Conservation (phyloP, 495 filamentous ascomycete species). For the Podospora bellae-mahoneyi region DNA sequence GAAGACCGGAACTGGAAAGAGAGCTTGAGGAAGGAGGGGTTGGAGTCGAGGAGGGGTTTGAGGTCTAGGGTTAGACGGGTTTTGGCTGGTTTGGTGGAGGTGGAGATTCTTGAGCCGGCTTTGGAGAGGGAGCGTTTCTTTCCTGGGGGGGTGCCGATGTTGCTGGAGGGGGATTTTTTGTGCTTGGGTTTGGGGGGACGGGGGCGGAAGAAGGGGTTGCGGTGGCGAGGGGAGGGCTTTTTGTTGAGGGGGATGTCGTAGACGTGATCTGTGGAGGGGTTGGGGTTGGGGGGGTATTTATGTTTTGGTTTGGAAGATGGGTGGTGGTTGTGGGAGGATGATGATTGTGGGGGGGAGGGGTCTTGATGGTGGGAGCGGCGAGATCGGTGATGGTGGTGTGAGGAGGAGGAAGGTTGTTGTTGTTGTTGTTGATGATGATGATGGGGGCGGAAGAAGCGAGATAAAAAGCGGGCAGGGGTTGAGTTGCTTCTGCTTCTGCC, state of each 20-base stretch:
- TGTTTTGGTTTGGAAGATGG: background rate
- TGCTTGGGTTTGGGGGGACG: background rate
- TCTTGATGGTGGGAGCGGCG: background rate
- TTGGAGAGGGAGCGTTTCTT: background rate
- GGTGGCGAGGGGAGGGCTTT: background rate
- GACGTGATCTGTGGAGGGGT: background rate
- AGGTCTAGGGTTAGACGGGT: background rate
- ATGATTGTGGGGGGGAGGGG: background rate
- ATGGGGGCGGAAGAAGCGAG: background rate
- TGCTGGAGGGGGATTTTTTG: background rate
- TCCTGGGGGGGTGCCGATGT: no score
- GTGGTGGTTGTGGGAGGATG: background rate
- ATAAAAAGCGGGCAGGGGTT: background rate
- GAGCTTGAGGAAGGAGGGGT: background rate
- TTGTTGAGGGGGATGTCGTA: background rate
- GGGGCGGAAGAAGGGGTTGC: background rate
- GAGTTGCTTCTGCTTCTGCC: background rate
- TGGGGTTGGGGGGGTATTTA: background rate
- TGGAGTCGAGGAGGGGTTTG: background rate
- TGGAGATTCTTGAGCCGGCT: background rate
- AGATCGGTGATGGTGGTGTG: background rate
- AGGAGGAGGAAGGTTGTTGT: background rate
- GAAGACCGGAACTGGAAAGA: background rate
- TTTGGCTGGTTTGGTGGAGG: background rate
- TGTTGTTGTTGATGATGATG: background rate